Evolutionary conservation across 768 basidiomycete species (phyloP).

Genomic region (Chalciporus chontae): DNA sequence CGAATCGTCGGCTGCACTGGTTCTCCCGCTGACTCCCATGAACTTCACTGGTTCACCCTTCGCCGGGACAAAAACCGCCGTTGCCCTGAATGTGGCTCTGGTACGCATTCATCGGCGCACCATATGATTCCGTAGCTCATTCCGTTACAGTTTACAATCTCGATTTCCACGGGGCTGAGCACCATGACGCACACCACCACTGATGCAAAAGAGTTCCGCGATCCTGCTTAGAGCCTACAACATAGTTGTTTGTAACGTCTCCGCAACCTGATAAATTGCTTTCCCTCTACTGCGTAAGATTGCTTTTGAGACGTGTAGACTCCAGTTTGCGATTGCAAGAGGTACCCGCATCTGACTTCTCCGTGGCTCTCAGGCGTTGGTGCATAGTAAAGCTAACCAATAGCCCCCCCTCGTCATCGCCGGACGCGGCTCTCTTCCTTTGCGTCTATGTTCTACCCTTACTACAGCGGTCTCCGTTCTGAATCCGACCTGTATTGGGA

Average conservation of each 20-base stretch:
- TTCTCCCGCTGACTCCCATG: constrained; percentile 92
- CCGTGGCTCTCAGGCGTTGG: not conserved
- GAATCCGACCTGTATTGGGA: not conserved
- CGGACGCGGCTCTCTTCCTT: too few relatives aligned
- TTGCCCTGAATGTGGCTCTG: constrained; percentile 92
- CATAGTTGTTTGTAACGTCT: constrained; percentile 15
- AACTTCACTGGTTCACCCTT: constrained; percentile 80
- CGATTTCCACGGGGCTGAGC: constrained; percentile 63
- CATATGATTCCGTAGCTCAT: constrained; percentile 3
- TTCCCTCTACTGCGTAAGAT: not conserved
- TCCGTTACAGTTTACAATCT: constrained; percentile 59
- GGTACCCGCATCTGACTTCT: not conserved
- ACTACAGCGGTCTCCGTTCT: too few relatives aligned
- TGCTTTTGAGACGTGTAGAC: not conserved
- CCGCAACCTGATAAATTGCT: constrained; percentile 1
- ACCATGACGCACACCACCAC: constrained; percentile 48
- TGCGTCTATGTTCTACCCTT: too few relatives aligned
- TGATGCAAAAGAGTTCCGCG: constrained; percentile 14
- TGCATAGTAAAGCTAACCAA: not conserved
- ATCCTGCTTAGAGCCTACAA: constrained; percentile 10
- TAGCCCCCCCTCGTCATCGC: too few relatives aligned
- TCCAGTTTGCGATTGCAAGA: not conserved
- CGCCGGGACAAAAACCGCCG: constrained; percentile 65
- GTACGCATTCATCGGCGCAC: constrained; percentile 42
- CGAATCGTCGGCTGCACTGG: constrained; percentile 95